Conservation (phyloP, 2,329 filamentous ascomycete genomes). For the Talaromyces verruculosus region DNA sequence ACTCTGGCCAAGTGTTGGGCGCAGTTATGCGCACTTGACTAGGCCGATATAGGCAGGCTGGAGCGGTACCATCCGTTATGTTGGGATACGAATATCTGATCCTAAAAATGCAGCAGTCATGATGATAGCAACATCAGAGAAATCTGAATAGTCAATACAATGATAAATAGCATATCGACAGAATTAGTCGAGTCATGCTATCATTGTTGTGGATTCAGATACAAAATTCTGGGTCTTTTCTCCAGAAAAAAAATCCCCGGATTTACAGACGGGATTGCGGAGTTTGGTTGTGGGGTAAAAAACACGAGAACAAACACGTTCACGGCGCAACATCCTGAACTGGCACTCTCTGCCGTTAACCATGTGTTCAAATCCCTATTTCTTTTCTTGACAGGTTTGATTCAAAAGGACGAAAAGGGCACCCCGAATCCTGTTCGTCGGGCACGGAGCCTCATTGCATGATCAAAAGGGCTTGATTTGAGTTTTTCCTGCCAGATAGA, state of each 20-base stretch:
- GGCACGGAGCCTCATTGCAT: slow-evolving; percentile 7
- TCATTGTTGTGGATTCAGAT: not conserved
- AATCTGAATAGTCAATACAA: not conserved
- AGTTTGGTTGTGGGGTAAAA: not conserved
- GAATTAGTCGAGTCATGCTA: not conserved
- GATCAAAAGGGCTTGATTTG: not conserved
- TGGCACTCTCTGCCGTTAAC: not conserved
- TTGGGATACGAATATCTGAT: not conserved
- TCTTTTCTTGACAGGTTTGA: not conserved
- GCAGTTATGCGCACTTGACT: not conserved
- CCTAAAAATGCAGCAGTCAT: not conserved
- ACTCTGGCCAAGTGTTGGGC: not conserved
- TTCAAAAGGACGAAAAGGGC: not conserved
- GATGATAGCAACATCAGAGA: not conserved
- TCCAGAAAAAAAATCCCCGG: slow-evolving; percentile 3
- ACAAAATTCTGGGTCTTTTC: not conserved
- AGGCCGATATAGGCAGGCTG: not conserved
- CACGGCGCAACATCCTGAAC: slow-evolving; percentile 1
- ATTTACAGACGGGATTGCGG: slow-evolving; percentile 4
- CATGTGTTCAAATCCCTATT: not conserved
- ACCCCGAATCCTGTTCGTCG: not conserved
- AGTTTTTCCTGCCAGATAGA: slow-evolving; percentile 5
- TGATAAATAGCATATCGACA: not conserved
- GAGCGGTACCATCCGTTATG: not conserved
- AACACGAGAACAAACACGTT: not conserved